These are phyloP conservation scores for Ceratopteris richardii DNA, from an alignment of 75 land plant genomes.

Conservation along the genomic window DNA sequence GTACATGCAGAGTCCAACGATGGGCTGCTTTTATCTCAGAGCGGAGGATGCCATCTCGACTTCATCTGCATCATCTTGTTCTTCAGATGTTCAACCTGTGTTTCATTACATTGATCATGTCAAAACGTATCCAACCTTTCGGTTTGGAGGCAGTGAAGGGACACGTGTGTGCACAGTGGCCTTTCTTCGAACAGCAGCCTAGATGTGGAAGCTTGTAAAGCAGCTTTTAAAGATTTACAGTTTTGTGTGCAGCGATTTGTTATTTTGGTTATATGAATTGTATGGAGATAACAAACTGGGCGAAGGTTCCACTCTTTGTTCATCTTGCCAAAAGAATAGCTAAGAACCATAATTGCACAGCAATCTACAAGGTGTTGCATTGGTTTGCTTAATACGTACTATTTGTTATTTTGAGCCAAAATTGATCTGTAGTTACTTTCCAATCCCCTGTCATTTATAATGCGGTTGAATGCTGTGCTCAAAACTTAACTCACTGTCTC, in stretches of 20 bases:
- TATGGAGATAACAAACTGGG: no score
- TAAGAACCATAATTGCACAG: no score
- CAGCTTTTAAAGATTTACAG: background rate
- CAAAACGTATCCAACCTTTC: conserved; percentile 83
- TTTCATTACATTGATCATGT: conserved; percentile 75
- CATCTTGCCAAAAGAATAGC: no score
- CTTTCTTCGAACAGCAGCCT: conserved; percentile 35
- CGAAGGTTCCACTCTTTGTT: no score
- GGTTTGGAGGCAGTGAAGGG: conserved; percentile 84
- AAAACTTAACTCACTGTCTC: no score
- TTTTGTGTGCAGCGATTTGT: background rate
- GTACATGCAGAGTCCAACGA: conserved; percentile 30
- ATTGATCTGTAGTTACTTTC: no score
- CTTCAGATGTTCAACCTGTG: conserved; percentile 12
- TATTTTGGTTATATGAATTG: no score
- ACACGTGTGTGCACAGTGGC: conserved; percentile 90
- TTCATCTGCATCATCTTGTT: conserved; percentile 16
- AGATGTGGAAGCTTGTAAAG: background rate
- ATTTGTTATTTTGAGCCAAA: no score
- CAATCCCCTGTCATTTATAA: no score
- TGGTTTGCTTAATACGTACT: no score
- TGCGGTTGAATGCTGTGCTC: no score
- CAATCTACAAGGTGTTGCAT: no score
- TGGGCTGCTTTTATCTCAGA: background rate
- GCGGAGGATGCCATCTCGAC: conserved; percentile 3